phyloP scores from a whole-genome alignment of 768 basidiomycete species.

The Boletus barrowsii region DNA sequence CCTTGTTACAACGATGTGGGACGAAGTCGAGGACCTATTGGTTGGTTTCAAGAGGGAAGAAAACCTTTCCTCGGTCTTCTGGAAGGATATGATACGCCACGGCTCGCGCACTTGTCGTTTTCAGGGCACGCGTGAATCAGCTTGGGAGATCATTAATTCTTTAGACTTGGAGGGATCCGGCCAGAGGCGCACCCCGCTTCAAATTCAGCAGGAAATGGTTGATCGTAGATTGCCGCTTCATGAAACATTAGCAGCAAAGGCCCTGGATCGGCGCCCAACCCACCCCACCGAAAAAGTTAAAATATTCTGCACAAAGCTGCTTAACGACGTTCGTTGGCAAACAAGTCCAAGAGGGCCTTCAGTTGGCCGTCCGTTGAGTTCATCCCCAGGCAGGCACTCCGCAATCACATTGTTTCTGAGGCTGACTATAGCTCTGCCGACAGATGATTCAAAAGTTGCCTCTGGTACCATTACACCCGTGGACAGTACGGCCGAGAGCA shows the following conservation, averaged over 20 bases:
- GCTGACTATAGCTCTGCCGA: neutral
- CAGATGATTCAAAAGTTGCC: neutral
- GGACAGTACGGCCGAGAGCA: neutral
- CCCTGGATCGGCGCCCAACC: slow-evolving; percentile 3
- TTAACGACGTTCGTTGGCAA: neutral
- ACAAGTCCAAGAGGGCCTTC: neutral
- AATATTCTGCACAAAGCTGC: slow-evolving; percentile 5
- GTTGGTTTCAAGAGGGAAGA: too few relatives aligned
- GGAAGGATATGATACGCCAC: too few relatives aligned
- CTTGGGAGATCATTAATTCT: neutral
- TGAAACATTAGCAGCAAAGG: slow-evolving; percentile 17
- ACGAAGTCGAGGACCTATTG: too few relatives aligned
- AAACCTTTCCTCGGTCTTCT: too few relatives aligned
- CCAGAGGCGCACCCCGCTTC: slow-evolving; percentile 1
- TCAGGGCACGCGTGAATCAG: too few relatives aligned
- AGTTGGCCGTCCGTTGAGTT: too few relatives aligned
- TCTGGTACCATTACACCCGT: neutral
- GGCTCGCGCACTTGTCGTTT: too few relatives aligned
- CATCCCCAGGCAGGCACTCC: neutral
- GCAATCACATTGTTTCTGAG: neutral
- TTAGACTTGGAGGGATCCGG: neutral
- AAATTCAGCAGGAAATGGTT: slow-evolving; percentile 21
- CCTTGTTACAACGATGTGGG: slow-evolving; percentile 19
- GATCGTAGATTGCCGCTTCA: slow-evolving; percentile 5
- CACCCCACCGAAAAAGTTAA: slow-evolving; percentile 1